Evolutionary conservation across 257 asterid species (phyloP).

Genomic region (Voacanga thouarsii): DNA sequence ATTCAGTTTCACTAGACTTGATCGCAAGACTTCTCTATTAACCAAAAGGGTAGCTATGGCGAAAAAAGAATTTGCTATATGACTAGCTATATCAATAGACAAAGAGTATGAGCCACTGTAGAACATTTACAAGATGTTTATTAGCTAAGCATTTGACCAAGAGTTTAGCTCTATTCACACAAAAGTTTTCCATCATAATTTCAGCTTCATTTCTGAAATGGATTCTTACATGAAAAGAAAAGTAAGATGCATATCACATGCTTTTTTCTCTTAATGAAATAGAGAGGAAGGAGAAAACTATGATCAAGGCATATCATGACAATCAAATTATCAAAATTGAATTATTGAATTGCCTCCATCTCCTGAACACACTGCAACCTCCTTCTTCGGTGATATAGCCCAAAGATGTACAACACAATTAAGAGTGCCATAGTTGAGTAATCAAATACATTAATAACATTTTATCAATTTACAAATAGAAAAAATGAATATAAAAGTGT

Average conservation of each 20-base stretch:
- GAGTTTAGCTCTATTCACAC: neutral
- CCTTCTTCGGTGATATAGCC: conserved; percentile 47
- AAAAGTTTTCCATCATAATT: neutral
- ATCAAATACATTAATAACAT: conserved; percentile 49
- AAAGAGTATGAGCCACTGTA: neutral
- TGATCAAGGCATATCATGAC: neutral
- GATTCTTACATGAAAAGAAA: neutral
- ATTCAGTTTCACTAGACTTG: neutral
- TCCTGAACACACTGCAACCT: conserved; percentile 48
- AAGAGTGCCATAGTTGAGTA: conserved; percentile 51
- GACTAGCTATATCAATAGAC: neutral
- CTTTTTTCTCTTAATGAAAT: neutral
- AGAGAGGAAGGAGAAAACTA: neutral
- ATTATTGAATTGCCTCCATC: conserved; percentile 39
- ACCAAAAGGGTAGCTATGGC: neutral
- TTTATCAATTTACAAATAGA: conserved; percentile 43
- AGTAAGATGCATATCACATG: neutral
- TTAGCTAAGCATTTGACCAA: neutral
- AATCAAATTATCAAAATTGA: conserved; percentile 6
- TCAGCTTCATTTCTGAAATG: neutral
- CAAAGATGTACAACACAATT: conserved; percentile 40
- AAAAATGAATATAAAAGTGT: neutral
- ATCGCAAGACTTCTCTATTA: no score
- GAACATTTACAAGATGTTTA: conserved; percentile 1
- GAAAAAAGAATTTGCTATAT: no score